Evolutionary conservation across 208 protist species (phyloP).

Genomic region (Acanthamoeba pearcei): DNA sequence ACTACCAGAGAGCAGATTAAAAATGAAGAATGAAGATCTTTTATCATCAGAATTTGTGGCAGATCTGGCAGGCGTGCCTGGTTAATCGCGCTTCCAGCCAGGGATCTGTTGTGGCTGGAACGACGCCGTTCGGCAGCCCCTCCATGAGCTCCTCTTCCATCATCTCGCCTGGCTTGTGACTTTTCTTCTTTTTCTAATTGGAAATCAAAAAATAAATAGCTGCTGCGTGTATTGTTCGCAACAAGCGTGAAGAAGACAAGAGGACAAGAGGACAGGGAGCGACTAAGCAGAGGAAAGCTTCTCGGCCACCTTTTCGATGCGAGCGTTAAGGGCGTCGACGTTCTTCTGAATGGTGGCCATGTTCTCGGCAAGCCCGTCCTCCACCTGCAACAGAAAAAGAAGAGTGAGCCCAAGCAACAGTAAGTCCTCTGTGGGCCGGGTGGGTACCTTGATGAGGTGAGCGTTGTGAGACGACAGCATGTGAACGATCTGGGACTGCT

Average conservation of each 20-base stretch:
- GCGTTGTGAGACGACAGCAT: conserved; percentile 68
- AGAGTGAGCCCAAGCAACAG: not conserved
- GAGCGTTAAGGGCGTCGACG: conserved; percentile 45
- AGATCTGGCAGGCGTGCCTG: not conserved
- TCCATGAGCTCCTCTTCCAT: conserved; percentile 29
- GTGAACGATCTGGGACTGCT: conserved; percentile 58
- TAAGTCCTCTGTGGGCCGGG: no score
- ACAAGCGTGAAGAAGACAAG: not conserved
- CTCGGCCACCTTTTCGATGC: conserved; percentile 46
- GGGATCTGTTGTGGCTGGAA: conserved; percentile 3
- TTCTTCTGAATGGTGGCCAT: conserved; percentile 75
- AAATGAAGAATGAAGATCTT: no score
- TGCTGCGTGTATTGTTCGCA: not conserved
- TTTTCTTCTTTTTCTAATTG: no score
- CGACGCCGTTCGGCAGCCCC: not conserved
- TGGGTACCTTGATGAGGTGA: conserved; percentile 39
- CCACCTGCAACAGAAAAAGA: conserved; percentile 47
- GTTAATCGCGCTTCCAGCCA: conserved; percentile 39
- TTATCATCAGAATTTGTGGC: no score
- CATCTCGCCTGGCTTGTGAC: not conserved
- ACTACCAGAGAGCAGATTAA: not conserved
- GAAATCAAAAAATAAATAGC: not conserved
- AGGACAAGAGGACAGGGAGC: not conserved
- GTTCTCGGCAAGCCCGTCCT: conserved; percentile 66
- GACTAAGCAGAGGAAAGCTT: not conserved